These are phyloP conservation scores for Botrytis cinerea DNA, from an alignment of 2,329 filamentous ascomycete species.

Conservation along the genomic window DNA sequence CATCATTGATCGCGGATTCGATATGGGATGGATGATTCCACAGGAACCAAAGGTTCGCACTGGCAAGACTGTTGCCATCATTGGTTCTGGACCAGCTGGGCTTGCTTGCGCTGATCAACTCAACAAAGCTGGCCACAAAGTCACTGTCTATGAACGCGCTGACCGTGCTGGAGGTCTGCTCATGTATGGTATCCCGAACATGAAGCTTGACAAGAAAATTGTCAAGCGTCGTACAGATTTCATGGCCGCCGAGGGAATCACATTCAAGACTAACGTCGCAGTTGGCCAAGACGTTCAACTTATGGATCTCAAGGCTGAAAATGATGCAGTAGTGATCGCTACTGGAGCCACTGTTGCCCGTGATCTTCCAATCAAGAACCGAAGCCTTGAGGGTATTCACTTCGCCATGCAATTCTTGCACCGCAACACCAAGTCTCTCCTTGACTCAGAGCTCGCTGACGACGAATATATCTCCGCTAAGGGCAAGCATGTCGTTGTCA, in stretches of 20 bases:
- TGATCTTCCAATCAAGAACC: slow-evolving; percentile 87
- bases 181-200: slow-evolving; percentile 99
- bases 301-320: slow-evolving; percentile 68
- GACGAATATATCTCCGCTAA: slow-evolving; percentile 90
- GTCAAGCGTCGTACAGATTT: slow-evolving; percentile 95
- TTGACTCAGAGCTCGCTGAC: slow-evolving; percentile 85
- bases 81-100: slow-evolving; percentile 90
- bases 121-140: slow-evolving; percentile 84
- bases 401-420: slow-evolving; percentile 98
- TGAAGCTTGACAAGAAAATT: slow-evolving; percentile 98
- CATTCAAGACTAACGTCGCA: slow-evolving; percentile 75
- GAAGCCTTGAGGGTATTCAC: slow-evolving; percentile 86
- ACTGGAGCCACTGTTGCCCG: slow-evolving; percentile 92
- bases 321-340: slow-evolving; percentile 85
- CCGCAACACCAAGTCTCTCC: slow-evolving; percentile 95
- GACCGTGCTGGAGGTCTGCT: slow-evolving; percentile 88
- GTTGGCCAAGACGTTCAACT: slow-evolving; percentile 76
- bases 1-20: slow-evolving; percentile 95
- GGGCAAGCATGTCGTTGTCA: slow-evolving; percentile 93
- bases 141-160: slow-evolving; percentile 90
- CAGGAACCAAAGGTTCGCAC: slow-evolving; percentile 75
- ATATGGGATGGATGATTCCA: slow-evolving; percentile 97
- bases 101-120: slow-evolving; percentile 90
- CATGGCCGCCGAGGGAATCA: slow-evolving; percentile 85
- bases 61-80: slow-evolving; percentile 84